These are phyloP conservation scores for Fusarium sp. DNA, from an alignment of 2,329 filamentous ascomycete species.

Conservation along the genomic window DNA sequence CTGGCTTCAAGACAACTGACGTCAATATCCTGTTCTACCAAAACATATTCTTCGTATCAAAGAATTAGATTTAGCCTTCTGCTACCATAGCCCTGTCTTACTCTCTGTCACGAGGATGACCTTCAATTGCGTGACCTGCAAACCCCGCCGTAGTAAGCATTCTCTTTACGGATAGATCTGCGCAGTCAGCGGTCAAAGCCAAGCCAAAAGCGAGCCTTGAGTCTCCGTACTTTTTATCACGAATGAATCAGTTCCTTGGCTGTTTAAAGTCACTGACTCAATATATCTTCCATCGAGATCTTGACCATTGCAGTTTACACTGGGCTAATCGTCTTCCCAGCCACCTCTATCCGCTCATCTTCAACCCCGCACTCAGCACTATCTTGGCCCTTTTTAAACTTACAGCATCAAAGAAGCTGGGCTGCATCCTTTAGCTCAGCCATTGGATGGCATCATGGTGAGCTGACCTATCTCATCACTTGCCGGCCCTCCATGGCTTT, in stretches of 20 bases:
- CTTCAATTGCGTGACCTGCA: background rate
- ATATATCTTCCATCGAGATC: slow-evolving; percentile 9
- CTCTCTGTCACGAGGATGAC: background rate
- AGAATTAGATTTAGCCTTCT: background rate
- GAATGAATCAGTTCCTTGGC: background rate
- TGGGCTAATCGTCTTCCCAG: slow-evolving; percentile 19
- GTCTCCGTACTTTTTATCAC: background rate
- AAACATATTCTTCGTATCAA: background rate
- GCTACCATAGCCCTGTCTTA: background rate
- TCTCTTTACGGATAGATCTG: slow-evolving; percentile 13
- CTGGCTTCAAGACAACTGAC: slow-evolving; percentile 2
- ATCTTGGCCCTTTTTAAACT: slow-evolving; percentile 20
- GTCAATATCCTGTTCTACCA: background rate
- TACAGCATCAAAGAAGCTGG: slow-evolving; percentile 25
- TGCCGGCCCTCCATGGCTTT: slow-evolving; percentile 29
- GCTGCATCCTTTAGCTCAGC: slow-evolving; percentile 20
- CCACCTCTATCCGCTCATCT: background rate
- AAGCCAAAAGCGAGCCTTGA: background rate
- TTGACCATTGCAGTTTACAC: background rate
- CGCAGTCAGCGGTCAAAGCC: background rate
- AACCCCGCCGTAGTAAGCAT: background rate
- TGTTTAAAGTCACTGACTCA: background rate
- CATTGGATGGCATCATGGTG: slow-evolving; percentile 31
- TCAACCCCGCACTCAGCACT: slow-evolving; percentile 25
- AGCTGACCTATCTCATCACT: slow-evolving; percentile 21